Evolutionary conservation across 2,329 filamentous ascomycete species (phyloP).

Genomic region (Aspergillus ustus): DNA sequence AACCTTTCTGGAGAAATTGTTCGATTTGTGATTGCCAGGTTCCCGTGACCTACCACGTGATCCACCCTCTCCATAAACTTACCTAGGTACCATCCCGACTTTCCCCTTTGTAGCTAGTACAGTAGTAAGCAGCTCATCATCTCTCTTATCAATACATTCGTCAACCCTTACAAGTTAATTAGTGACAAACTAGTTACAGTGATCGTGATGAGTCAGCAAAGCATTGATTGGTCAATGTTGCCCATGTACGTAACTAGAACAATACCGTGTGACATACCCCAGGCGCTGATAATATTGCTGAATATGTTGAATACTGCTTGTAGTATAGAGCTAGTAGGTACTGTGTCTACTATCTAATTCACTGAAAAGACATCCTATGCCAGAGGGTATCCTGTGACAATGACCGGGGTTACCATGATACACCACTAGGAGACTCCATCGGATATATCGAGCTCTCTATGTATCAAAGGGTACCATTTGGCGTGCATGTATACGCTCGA

Average conservation of each 20-base stretch:
- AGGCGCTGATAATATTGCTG: neutral
- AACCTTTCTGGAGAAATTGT: neutral
- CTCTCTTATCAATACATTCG: too few relatives aligned
- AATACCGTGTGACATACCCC: too few relatives aligned
- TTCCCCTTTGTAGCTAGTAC: too few relatives aligned
- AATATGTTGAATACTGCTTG: neutral
- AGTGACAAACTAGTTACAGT: too few relatives aligned
- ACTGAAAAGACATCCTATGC: neutral
- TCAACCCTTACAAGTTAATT: too few relatives aligned
- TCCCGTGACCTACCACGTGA: too few relatives aligned
- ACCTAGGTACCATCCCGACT: too few relatives aligned
- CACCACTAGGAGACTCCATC: neutral
- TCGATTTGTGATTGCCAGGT: neutral
- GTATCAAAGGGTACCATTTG: constrained; percentile 28
- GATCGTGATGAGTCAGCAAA: constrained; percentile 14
- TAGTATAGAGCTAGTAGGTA: neutral
- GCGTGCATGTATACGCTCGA: constrained; percentile 32
- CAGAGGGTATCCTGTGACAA: neutral
- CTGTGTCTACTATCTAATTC: neutral
- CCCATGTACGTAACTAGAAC: too few relatives aligned
- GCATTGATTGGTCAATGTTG: neutral
- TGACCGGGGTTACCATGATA: neutral
- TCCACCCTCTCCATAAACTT: too few relatives aligned
- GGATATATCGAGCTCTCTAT: constrained; percentile 13
- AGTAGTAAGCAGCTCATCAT: too few relatives aligned